Evolutionary conservation across 352 stramenopile species (phyloP).

Genomic region (Phytophthora quininea): DNA sequence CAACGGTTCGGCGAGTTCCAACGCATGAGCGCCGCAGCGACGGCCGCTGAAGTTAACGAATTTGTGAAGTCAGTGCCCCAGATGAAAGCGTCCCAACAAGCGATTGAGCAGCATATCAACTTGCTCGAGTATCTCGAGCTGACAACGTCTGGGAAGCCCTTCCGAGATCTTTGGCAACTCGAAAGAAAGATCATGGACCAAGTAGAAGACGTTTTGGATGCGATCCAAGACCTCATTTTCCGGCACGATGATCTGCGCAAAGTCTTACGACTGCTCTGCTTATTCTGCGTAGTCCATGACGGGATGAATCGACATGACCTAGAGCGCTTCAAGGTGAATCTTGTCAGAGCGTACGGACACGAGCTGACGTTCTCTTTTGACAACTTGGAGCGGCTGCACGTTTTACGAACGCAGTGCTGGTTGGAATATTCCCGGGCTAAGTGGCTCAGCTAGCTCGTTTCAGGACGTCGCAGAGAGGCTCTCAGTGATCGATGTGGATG

Average conservation of each 20-base stretch:
- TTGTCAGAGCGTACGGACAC: conserved; percentile 76
- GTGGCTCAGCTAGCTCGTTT: conserved; percentile 31
- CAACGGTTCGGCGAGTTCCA: conserved; percentile 64
- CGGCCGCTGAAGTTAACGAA: conserved; percentile 66
- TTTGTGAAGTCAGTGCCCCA: conserved; percentile 72
- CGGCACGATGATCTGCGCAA: conserved; percentile 54
- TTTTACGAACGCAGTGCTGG: conserved; percentile 36
- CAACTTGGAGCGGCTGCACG: conserved; percentile 55
- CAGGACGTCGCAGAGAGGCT: conserved; percentile 36
- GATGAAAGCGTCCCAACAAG: conserved; percentile 62
- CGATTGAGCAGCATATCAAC: conserved; percentile 66
- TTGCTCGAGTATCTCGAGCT: conserved; percentile 57
- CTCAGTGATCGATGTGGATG: conserved; percentile 58
- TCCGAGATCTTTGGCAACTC: conserved; percentile 69
- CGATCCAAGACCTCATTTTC: conserved; percentile 68
- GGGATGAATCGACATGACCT: conserved; percentile 45
- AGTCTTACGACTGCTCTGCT: conserved; percentile 66
- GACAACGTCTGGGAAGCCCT: conserved; percentile 50
- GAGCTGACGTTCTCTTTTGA: conserved; percentile 76
- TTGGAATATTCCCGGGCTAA: conserved; percentile 6
- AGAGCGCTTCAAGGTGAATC: conserved; percentile 53
- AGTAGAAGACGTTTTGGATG: conserved; percentile 37
- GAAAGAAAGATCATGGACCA: conserved; percentile 74
- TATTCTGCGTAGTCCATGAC: conserved; percentile 62
- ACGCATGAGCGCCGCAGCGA: conserved; percentile 41